A percentile compares a stretch with the other conserved stretches of the same genome.
Evolutionary conservation across 345 rosid genomes (phyloP).

Genomic region (Rhodamnia argentea): DNA sequence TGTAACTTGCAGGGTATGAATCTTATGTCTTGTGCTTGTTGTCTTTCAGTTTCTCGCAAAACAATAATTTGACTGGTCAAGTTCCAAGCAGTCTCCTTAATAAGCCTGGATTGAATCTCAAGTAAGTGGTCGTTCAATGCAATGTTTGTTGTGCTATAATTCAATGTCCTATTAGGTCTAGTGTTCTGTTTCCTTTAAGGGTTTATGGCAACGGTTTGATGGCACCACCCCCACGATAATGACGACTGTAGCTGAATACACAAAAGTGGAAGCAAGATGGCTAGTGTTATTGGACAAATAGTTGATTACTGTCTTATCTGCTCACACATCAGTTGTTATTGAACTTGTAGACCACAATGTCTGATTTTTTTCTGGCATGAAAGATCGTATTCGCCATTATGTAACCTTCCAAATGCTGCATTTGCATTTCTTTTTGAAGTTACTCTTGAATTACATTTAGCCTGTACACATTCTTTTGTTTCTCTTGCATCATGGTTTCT

Average conservation of each 20-base stretch:
- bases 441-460: neutral
- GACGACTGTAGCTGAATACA: neutral
- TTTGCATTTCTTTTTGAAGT: neutral
- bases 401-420: neutral
- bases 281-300: neutral
- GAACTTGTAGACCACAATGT: too few relatives aligned
- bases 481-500: too few relatives aligned
- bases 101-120: conserved; percentile 40
- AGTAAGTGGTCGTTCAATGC: conserved; percentile 26
- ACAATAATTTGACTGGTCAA: conserved; percentile 76
- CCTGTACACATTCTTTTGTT: too few relatives aligned
- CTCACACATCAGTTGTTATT: too few relatives aligned
- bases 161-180: neutral
- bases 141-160: neutral
- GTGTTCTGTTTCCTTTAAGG: conserved; percentile 17
- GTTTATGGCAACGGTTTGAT: conserved; percentile 30
- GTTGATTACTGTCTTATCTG: too few relatives aligned
- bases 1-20: neutral
- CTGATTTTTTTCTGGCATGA: neutral
- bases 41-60: conserved; percentile 61
- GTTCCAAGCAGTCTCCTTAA: conserved; percentile 41
- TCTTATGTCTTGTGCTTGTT: neutral
- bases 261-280: neutral
- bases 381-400: neutral
- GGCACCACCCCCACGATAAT: conserved; percentile 24